Evolutionary conservation across 352 stramenopile genomes (phyloP).

Genomic region (Phytophthora pluvialis): DNA sequence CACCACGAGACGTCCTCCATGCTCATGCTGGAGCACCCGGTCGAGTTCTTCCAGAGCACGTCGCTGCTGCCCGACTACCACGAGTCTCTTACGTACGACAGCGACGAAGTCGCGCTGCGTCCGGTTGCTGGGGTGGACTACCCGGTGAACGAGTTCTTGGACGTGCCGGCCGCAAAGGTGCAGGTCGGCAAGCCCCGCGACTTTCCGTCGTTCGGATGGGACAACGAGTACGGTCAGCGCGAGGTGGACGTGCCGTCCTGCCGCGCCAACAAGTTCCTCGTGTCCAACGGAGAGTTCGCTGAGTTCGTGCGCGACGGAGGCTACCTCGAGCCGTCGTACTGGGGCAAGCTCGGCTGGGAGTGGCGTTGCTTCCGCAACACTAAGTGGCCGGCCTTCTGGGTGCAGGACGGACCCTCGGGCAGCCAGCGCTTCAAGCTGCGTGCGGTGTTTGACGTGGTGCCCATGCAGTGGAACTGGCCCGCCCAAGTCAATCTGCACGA

Average conservation of each 20-base stretch:
- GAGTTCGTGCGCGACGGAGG: slow-evolving; percentile 95
- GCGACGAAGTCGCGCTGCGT: slow-evolving; percentile 48
- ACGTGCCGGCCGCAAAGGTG: slow-evolving; percentile 70
- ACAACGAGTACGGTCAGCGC: slow-evolving; percentile 97
- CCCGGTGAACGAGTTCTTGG: slow-evolving; percentile 90
- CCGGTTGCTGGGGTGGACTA: slow-evolving; percentile 88
- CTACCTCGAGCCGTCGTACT: slow-evolving; percentile 92
- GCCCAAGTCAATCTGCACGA: slow-evolving; percentile 97
- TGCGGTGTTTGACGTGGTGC: slow-evolving; percentile 90
- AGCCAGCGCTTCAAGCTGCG: slow-evolving; percentile 95
- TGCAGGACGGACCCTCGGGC: slow-evolving; percentile 89
- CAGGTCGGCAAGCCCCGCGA: slow-evolving; percentile 91
- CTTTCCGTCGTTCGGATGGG: slow-evolving; percentile 96
- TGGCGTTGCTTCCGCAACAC: slow-evolving; percentile 96
- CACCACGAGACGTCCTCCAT: slow-evolving; percentile 98
- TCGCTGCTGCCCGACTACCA: slow-evolving; percentile 89
- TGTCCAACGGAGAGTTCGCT: slow-evolving; percentile 97
- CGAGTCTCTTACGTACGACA: slow-evolving; percentile 31
- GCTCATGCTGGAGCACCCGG: slow-evolving; percentile 93
- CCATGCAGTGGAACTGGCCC: slow-evolving; percentile 97
- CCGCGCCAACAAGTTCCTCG: slow-evolving; percentile 89
- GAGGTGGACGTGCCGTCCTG: slow-evolving; percentile 90
- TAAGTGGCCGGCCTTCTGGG: slow-evolving; percentile 97
- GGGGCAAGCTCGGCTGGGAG: slow-evolving; percentile 93
- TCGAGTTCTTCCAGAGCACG: slow-evolving; percentile 89